Base-by-base conservation (phyloP, 345 rosid genomes). In the Excoecaria cochinchinensis region DNA sequence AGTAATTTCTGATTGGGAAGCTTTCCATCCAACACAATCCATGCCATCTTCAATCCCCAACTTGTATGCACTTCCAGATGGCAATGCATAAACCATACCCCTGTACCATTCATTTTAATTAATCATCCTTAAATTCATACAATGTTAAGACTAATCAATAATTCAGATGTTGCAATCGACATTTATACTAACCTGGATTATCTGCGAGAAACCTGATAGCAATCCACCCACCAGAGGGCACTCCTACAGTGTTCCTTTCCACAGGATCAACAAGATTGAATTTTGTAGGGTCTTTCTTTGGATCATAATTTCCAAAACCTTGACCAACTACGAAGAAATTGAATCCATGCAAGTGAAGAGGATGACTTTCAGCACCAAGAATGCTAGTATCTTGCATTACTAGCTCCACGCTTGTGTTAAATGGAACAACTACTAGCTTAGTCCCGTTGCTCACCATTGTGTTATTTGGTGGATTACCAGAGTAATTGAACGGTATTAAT, bases 321-420 rank as follows among this genome's bases (percentile, higher is more conserved):
- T 79, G 78, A 9, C 78, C 72, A 14, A 79, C 76, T 3, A 74
- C 75, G 13, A 70, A 79, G 78, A 74, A 79, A 66, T 79, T 79
- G 72, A 62, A 79, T 22, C 78, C 82, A 36, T 79, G 82, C 60
- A 79, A 75, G 58, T 79, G 82, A 47, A 70, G 78, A 60, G 82
- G 82, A 47, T 79, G 78, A 57, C 82, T 79, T 66, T 79, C 82
- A 44, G 73, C 78, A 44, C 82, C 78, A 36, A 74, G 82, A n/a
- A 74, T 79, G 72, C 82, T 74, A 38, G 78, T 74, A 64, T 79
- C 82, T 61, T 79, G 78, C 78, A 74, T 44, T 36, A 70, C 70
- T 40, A 79, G 60, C 78, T 79, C 82, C 75, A 79, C 82, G 13
- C 76, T 79, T 4, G 78, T 79, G 36, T 79, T 79, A 39, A 42